Conservation (phyloP, 2,329 filamentous ascomycete genomes). For the Fusarium austroafricanum region DNA sequence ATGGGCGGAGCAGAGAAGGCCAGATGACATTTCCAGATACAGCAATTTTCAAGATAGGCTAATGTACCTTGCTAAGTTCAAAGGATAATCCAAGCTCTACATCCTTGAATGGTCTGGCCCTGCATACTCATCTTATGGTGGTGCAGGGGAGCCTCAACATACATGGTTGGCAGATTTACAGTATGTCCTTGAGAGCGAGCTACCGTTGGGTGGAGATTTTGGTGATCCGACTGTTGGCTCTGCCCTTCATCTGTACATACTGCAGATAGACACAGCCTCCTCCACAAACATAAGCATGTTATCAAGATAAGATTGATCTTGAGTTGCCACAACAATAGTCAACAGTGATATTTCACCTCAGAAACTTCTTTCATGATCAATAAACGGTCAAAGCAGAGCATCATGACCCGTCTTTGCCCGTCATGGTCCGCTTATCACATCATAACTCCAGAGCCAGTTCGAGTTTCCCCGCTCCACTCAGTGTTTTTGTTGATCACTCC, state of each 20-base stretch:
- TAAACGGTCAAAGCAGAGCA: background rate
- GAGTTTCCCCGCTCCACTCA: slow-evolving; percentile 27
- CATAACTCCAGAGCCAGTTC: slow-evolving; percentile 16
- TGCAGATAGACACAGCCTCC: slow-evolving; percentile 11
- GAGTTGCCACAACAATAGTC: slow-evolving; percentile 3
- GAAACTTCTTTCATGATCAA: background rate
- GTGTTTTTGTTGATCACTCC: slow-evolving; percentile 29
- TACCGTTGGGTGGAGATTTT: slow-evolving; percentile 9
- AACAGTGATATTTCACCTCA: background rate
- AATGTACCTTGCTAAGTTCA: slow-evolving; percentile 16
- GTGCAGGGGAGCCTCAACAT: slow-evolving; percentile 22
- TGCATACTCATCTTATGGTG: slow-evolving; percentile 16
- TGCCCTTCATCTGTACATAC: background rate
- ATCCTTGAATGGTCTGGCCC: slow-evolving; percentile 9
- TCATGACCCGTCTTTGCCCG: slow-evolving; percentile 12
- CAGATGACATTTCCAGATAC: slow-evolving; percentile 5
- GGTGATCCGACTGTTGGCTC: slow-evolving; percentile 19
- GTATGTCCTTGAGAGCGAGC: background rate
- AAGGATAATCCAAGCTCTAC: slow-evolving; percentile 17
- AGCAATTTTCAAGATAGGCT: slow-evolving; percentile 26
- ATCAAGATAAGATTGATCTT: slow-evolving; percentile 28
- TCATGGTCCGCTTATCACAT: slow-evolving; percentile 35
- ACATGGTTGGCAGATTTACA: slow-evolving; percentile 24
- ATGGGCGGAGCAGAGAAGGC: background rate
- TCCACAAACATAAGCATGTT: slow-evolving; percentile 24